phyloP scores from a whole-genome alignment of 768 basidiomycete genomes.

The Rhizopogon vinicolor region DNA sequence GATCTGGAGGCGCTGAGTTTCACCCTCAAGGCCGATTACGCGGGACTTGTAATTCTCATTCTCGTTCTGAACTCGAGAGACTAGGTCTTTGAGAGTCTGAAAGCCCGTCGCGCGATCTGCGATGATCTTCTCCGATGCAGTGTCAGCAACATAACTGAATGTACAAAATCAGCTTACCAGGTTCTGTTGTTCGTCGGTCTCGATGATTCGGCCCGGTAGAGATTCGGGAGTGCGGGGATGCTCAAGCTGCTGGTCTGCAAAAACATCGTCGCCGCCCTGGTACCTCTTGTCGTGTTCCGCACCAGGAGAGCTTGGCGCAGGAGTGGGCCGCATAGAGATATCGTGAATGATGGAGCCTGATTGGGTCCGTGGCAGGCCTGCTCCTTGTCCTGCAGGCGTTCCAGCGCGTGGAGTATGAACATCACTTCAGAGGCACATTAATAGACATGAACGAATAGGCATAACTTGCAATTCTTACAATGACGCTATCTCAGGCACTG shows the following conservation, averaged over 20 bases:
- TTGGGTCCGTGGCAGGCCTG: conserved; percentile 32
- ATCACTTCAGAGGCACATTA: not conserved
- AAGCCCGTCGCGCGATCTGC: not conserved
- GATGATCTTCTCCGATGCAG: not conserved
- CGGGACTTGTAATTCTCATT: not conserved
- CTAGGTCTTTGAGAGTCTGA: not conserved
- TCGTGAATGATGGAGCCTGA: conserved; percentile 45
- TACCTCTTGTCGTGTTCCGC: conserved; percentile 5
- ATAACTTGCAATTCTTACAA: not conserved
- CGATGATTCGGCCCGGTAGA: not conserved
- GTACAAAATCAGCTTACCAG: not conserved
- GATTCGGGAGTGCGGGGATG: conserved; percentile 2
- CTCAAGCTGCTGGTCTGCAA: not conserved
- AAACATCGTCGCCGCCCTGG: conserved; percentile 3
- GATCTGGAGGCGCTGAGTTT: conserved; percentile 5
- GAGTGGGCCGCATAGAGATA: conserved; percentile 46
- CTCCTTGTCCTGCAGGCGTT: not conserved
- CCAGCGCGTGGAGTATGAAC: not conserved
- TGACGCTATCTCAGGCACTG: not conserved
- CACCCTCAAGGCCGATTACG: not conserved
- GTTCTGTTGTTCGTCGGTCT: not conserved
- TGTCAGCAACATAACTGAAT: not conserved
- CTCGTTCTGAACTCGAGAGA: not conserved
- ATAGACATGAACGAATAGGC: not conserved
- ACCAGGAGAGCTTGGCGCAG: conserved; percentile 38